Evolutionary conservation across 768 basidiomycete species (phyloP).

Genomic region (Podaxis mareebaensis): DNA sequence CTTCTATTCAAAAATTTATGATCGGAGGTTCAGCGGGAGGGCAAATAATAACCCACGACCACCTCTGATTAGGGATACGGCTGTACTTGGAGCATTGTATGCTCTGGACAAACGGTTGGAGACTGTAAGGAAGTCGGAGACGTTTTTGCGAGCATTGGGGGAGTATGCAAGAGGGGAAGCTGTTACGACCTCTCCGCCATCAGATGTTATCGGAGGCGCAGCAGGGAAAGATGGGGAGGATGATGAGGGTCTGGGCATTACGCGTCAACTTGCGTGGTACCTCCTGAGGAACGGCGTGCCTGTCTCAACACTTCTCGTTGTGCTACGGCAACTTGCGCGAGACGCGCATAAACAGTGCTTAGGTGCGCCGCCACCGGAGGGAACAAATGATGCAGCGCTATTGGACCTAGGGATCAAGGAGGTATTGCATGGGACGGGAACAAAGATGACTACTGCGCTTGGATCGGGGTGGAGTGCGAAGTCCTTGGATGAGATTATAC

Average conservation of each 20-base stretch:
- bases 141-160: slow-evolving; percentile 45
- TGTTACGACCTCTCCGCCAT: slow-evolving; percentile 24
- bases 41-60: slow-evolving; percentile 64
- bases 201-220: slow-evolving; percentile 5
- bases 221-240: slow-evolving; percentile 16
- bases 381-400: slow-evolving; percentile 37
- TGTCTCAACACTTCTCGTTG: slow-evolving; percentile 62
- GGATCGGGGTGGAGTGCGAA: slow-evolving; percentile 75
- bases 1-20: slow-evolving; percentile 76
- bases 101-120: slow-evolving; percentile 62
- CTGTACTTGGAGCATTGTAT: slow-evolving; percentile 64
- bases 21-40: slow-evolving; percentile 73
- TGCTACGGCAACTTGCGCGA: slow-evolving; percentile 60
- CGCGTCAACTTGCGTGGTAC: slow-evolving; percentile 66
- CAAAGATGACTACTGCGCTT: slow-evolving; percentile 70
- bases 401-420: slow-evolving; percentile 69
- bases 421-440: slow-evolving; percentile 83
- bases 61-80: slow-evolving; percentile 71
- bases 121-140: slow-evolving; percentile 36
- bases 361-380: slow-evolving; percentile 49
- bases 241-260: slow-evolving; percentile 22
- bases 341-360: slow-evolving; percentile 63
- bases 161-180: slow-evolving; percentile 59
- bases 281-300: slow-evolving; percentile 70
- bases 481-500: slow-evolving; percentile 66